Evolutionary conservation across 768 basidiomycete genomes (phyloP).

Genomic region (Ramaria rubella): DNA sequence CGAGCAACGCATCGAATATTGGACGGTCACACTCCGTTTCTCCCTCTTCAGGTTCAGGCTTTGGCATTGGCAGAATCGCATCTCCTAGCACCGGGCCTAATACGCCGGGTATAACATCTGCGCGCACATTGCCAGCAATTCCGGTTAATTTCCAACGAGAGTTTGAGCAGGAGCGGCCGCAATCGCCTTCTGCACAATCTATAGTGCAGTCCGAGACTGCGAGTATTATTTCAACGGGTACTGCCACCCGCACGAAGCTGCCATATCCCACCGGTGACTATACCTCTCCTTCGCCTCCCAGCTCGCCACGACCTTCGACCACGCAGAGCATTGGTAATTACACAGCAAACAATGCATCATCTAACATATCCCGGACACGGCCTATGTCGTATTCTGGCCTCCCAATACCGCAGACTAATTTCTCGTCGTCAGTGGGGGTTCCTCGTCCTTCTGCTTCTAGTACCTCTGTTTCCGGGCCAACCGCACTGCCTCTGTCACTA

Average conservation of each 20-base stretch:
- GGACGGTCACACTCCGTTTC: constrained; percentile 1
- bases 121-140: not conserved
- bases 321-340: not conserved
- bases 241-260: constrained; percentile 45
- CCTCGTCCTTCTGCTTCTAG: constrained; percentile 9
- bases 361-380: constrained; percentile 23
- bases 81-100: constrained; percentile 14
- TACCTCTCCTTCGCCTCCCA: constrained; percentile 56
- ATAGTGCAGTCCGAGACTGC: constrained; percentile 12
- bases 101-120: not conserved
- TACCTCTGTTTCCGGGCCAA: constrained; percentile 2
- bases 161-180: not conserved
- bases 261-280: constrained; percentile 86
- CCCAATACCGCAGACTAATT: constrained; percentile 21
- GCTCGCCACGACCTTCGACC: constrained; percentile 35
- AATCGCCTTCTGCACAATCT: constrained; percentile 9
- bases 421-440: constrained; percentile 1
- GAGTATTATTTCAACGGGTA: constrained; percentile 9
- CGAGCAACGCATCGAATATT: constrained; percentile 25
- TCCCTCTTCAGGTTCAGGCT: constrained; percentile 8
- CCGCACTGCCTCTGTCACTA: constrained; percentile 1
- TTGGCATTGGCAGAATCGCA: constrained; percentile 4
- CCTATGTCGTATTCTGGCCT: constrained; percentile 46
- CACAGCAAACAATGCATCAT: constrained; percentile 20
- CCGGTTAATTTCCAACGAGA: too few species aligned